Conservation (phyloP, 768 basidiomycete genomes). For the Serendipita sp. region DNA sequence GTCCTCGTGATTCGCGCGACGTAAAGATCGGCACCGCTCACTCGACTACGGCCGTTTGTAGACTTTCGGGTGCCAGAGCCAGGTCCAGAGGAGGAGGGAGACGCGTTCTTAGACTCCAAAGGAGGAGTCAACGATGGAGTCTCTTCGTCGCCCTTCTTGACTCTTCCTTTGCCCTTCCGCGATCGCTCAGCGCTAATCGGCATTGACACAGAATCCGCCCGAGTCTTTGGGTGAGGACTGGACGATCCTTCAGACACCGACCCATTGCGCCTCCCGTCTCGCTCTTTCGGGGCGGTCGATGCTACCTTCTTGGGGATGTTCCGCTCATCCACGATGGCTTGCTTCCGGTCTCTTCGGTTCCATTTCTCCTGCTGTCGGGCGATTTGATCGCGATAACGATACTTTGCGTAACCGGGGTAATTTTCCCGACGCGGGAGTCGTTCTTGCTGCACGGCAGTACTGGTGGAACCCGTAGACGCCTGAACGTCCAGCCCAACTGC, state of each 20-base stretch:
- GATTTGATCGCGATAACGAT: conserved; percentile 1
- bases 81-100: neutral
- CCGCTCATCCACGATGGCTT: neutral
- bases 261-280: neutral
- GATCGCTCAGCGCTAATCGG: neutral
- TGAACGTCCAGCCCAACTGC: neutral
- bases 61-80: conserved; percentile 23
- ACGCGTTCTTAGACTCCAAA: too few relatives aligned
- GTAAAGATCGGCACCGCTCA: conserved; percentile 40
- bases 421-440: conserved; percentile 3
- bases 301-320: neutral
- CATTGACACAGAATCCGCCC: neutral
- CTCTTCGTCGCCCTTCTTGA: neutral
- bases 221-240: neutral
- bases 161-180: neutral
- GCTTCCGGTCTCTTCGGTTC: neutral
- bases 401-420: conserved; percentile 3
- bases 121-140: neutral
- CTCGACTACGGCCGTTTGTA: conserved; percentile 17
- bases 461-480: neutral
- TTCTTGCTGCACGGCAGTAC: neutral
- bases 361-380: conserved; percentile 4
- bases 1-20: conserved; percentile 35
- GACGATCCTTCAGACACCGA: neutral
- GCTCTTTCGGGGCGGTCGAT: too few relatives aligned